Base-by-base conservation (phyloP, 2,329 filamentous ascomycete species). In the Penicillium olsonii region DNA sequence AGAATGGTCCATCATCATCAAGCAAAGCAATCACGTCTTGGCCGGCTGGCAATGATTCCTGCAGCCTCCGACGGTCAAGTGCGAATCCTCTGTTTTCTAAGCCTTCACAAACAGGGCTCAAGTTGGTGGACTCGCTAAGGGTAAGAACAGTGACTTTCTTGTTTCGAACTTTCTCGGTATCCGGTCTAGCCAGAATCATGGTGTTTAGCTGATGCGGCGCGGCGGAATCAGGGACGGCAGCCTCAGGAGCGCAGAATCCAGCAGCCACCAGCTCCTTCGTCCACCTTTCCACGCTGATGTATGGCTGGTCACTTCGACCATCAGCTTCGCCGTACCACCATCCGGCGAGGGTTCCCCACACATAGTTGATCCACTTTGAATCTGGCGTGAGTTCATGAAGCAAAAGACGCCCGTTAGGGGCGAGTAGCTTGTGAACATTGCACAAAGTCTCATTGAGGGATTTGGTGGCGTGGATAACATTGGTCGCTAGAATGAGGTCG, bases 321-420 rank as follows among this genome's bases (percentile, higher is more conserved):
- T 64, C 61, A 10, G 18, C 39, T 5, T 54, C 50, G 10, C 67
- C 66, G 6, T 62, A 52, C 72, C 71, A 75, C 73, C 71, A 76
- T 0, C 72, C 72, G 0, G 69, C 62, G 0, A 76, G 52, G 1
- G 60, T 56, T 2, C 72, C 70, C 44, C 71, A 66, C 3, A 69
- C 58, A 45, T 40, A 61, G n/a, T 54, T 58, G 17, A 50, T 52
- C 46, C 42, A 54, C 34, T 42, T 57, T 11, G 43, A 50, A 4
- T 19, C 42, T 4, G 50, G 42, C 4, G 61, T 66, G 2, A 74
- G 53, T 50, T 82, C 78, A 5, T 74, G 49, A 0, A 79, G 38
- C 1, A 81, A 31, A 0, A 82, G 60, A 31, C 74, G 71, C 0
- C 78, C 79, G 1, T 72, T 75, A 0, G 78, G 73, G 18, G 54